Percentiles rank a stretch among this genome's conserved stretches.
These are phyloP conservation scores for Fusarium nisikadoi DNA, from an alignment of 2,329 filamentous ascomycete genomes.

Conservation along the genomic window DNA sequence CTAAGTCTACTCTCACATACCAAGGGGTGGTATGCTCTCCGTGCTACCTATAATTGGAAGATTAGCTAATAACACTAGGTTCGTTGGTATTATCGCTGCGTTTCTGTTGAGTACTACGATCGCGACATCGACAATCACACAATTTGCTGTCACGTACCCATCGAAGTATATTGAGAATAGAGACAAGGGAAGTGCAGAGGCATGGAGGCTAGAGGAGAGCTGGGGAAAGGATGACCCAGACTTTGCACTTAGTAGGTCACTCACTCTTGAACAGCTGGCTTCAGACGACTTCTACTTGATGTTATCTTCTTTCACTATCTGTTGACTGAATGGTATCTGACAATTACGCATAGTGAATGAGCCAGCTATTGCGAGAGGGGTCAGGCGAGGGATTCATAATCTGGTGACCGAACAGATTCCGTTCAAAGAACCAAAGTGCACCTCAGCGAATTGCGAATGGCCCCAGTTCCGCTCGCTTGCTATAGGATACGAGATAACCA, in stretches of 20 bases:
- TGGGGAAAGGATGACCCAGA: not conserved
- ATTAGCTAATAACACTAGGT: not conserved
- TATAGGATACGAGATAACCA: not conserved
- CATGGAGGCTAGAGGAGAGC: not conserved
- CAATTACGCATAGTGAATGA: not conserved
- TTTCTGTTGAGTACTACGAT: conserved; percentile 3
- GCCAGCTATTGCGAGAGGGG: not conserved
- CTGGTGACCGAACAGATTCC: not conserved
- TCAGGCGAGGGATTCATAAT: not conserved
- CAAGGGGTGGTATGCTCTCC: not conserved
- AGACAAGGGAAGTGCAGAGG: not conserved
- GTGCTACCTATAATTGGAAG: no score
- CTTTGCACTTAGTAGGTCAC: not conserved
- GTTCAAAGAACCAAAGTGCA: not conserved
- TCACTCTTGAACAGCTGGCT: no score
- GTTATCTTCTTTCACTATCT: no score
- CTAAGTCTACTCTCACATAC: not conserved
- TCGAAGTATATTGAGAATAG: not conserved
- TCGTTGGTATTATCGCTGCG: conserved; percentile 1
- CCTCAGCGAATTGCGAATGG: not conserved
- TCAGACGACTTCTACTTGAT: no score
- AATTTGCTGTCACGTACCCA: conserved; percentile 1
- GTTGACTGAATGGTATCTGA: not conserved
- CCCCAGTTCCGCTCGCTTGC: not conserved
- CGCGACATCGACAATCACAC: conserved; percentile 5